A percentile compares a stretch with the other conserved stretches of the same genome.
Evolutionary conservation across 768 basidiomycete genomes (phyloP).

Genomic region (Suillus alpinus): DNA sequence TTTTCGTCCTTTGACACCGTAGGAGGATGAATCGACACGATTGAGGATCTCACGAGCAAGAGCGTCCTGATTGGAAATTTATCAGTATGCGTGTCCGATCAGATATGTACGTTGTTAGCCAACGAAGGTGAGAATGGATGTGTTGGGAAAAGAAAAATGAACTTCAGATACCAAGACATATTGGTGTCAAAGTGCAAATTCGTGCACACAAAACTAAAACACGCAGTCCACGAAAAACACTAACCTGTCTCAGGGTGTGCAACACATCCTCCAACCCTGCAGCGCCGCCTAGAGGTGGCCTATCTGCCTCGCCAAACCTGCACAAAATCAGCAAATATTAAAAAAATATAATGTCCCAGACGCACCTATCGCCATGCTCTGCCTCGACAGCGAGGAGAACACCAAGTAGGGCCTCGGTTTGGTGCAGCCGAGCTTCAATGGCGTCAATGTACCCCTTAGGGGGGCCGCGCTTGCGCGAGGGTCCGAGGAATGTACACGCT

Average conservation of each 20-base stretch:
- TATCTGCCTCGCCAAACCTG: constrained; percentile 12
- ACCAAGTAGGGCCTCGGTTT: constrained; percentile 86
- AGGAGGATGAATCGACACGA: constrained; percentile 78
- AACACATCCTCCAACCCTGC: constrained; percentile 35
- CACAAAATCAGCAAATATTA: not conserved
- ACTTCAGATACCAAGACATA: not conserved
- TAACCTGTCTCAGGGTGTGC: constrained; percentile 49
- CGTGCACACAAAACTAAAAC: not conserved
- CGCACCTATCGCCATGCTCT: constrained; percentile 25
- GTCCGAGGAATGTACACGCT: constrained; percentile 79
- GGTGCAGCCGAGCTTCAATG: constrained; percentile 86
- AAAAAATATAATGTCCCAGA: constrained; percentile 24
- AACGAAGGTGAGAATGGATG: constrained; percentile 1
- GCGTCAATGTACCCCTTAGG: constrained; percentile 96
- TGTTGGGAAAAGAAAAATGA: not conserved
- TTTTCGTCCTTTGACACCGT: constrained; percentile 72
- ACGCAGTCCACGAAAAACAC: constrained; percentile 6
- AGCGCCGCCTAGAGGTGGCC: not conserved
- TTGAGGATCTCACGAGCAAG: constrained; percentile 78
- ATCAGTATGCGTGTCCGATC: not conserved
- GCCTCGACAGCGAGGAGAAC: constrained; percentile 59
- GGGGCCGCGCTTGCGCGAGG: constrained; percentile 79
- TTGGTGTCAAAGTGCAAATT: not conserved
- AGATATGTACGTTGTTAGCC: not conserved
- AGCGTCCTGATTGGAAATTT: constrained; percentile 51